Base-by-base conservation (phyloP, 2,329 filamentous ascomycete species). In the Dactylellina drechsleri region DNA sequence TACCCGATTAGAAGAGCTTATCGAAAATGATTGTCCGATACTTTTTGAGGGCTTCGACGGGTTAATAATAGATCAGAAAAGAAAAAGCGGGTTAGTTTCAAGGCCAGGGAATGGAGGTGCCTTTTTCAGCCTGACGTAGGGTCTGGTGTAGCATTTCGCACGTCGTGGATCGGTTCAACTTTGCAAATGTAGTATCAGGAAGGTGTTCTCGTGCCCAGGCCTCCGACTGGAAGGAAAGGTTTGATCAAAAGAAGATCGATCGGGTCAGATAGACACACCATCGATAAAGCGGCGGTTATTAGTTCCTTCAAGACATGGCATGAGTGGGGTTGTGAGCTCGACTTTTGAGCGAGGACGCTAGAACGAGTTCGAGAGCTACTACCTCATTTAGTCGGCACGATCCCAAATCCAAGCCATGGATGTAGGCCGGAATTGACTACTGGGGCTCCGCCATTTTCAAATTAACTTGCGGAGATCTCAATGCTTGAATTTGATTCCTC, bases 51-150 rank as follows among this genome's bases (percentile, higher is more conserved):
- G 52, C 45, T 26, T 64, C 47, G 66, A 56, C 50, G 58, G 57
- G 62, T 70, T 70, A 70, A 70, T 62, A 70, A 62, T 62, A 60
- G 57, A 56, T 62, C 53, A 23, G 58, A 58, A 56, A 57, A 53
- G 15, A 23, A 13, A n/a, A n/a, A 47, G 41, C 45, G 45, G 28
- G 45, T 36, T 16, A 16, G 45, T 62, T 52, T 40, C 59, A 62
- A 52, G 12, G 26, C 23, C 7, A 36, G 23, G 18, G 10, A n/a
- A 53, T 20, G 16, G 26, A 26, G 15, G 16, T 5, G n/a, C 23
- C 20, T 45, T 26, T 58, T 57, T 41, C 28, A 45, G 40, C 54
- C 16, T 45, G 40, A 45, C 8, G 54, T 58, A 58, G 31, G 57
- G 57, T 41, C 57, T 60, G 57, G 47, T 58, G 43, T 60, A 41